Evolutionary conservation across 192 early-diverging fungal genomes (phyloP), one percentile per base, ranked within the genome.

Genomic region (Coemansia sp.): DNA sequence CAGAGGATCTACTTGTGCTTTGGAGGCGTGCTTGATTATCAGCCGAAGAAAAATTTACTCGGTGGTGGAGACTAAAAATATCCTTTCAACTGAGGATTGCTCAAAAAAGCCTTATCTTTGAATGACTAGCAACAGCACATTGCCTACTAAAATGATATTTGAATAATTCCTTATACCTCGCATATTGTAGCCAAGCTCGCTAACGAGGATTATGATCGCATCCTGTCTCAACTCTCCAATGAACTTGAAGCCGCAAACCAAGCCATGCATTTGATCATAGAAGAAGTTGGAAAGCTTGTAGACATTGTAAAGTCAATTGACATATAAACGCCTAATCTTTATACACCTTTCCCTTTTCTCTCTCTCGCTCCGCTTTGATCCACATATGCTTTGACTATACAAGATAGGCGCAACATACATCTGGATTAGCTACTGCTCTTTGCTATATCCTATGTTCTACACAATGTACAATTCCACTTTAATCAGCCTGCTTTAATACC

Each of bases 261-360:
- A 7, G 59, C 76, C 5, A 83, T 77, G 80, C 44, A 61, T 20
- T 38, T 34, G n/a, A 77, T 83, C 13, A 50, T 71, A 24, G 80
- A 77, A 24, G 80, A 83, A 53, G 70, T 83, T 24, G 64, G 75
- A 45, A 72, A 72, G 38, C 75, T 83, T 1, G 66, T 83, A 22
- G 67, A 77, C 15, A 77, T 83, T 64, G 75, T 77, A 68, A 70
- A 76, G 53, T 71, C 76, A 20, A 71, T 82, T 13, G 71, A 67
- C n/a, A 46, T 74, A 11, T 74, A 61, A 3, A 38, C 44, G n/a
- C 27, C 46, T 24, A 38, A 39, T 31, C 5, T 36, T 36, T 68
- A 50, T 48, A 5, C 8, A 45, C 15, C 42, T 45, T 17, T 5
- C 5, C 13, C 3, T 45, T 17, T 45, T 17, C 15, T 17, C 42